Conservation (phyloP, 495 filamentous ascomycete species). For the Lasiosphaeria ovina region DNA sequence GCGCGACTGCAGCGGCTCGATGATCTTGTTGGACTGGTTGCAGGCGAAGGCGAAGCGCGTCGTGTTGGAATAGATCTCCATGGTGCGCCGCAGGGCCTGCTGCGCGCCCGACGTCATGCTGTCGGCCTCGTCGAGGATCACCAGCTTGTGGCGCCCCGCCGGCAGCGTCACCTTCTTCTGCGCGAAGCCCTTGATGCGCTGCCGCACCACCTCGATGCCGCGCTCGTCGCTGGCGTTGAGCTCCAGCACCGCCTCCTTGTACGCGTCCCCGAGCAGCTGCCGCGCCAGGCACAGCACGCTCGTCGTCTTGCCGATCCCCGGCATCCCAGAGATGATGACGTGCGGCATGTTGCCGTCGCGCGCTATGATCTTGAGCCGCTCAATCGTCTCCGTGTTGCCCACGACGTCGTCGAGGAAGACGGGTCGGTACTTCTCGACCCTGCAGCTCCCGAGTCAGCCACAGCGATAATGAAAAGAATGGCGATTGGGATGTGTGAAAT, state of each 20-base stretch:
- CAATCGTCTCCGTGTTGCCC: conserved; percentile 95
- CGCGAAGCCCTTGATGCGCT: conserved; percentile 96
- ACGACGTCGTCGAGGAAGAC: conserved; percentile 94
- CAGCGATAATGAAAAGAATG: too few species aligned
- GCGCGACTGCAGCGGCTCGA: conserved; percentile 93
- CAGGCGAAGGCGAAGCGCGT: conserved; percentile 98
- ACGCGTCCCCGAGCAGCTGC: conserved; percentile 86
- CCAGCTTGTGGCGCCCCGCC: conserved; percentile 85
- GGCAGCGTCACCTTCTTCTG: conserved; percentile 99
- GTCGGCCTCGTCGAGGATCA: conserved; percentile 98
- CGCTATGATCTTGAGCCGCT: conserved; percentile 96
- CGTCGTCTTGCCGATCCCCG: conserved; percentile 98
- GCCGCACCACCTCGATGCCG: conserved; percentile 98
- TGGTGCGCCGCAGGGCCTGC: conserved; percentile 91
- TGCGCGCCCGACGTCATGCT: conserved; percentile 97
- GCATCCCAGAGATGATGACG: conserved; percentile 98
- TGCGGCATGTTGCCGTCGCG: conserved; percentile 99
- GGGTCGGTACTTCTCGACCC: conserved; percentile 98
- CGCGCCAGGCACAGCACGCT: conserved; percentile 91
- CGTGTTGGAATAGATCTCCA: conserved; percentile 98
- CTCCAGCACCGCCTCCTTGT: conserved; percentile 97
- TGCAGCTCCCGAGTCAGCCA: conserved; percentile 30
- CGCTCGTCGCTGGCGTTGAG: conserved; percentile 95
- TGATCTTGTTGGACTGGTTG: conserved; percentile 99
- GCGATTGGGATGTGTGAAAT: too few species aligned